Evolutionary conservation across 345 rosid species (phyloP).

Genomic region (Reutealis trisperma): DNA sequence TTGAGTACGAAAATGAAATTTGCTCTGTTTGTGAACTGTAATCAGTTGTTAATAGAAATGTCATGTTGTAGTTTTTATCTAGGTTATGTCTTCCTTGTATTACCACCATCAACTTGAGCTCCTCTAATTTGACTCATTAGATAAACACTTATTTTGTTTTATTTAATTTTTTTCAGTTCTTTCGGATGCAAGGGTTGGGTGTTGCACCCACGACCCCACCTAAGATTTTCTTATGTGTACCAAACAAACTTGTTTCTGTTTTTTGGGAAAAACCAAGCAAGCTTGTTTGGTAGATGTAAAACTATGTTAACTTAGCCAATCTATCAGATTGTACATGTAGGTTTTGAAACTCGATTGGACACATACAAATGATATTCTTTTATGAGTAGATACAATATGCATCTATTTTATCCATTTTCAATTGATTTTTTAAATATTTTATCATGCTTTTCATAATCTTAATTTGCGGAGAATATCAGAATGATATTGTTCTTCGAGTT

Average conservation of each 20-base stretch:
- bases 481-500: neutral
- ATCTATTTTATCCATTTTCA: neutral
- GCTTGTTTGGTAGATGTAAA: too few relatives aligned
- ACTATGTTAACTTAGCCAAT: too few relatives aligned
- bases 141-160: too few relatives aligned
- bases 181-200: too few relatives aligned
- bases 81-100: neutral
- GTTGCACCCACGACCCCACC: too few relatives aligned
- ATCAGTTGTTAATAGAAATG: neutral
- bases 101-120: neutral
- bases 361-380: neutral
- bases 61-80: neutral
- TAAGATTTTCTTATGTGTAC: too few relatives aligned
- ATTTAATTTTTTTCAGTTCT: too few relatives aligned
- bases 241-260: too few relatives aligned
- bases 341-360: neutral
- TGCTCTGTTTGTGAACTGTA: neutral
- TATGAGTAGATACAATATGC: neutral
- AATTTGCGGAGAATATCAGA: neutral
- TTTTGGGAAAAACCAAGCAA: too few relatives aligned
- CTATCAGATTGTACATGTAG: too few relatives aligned
- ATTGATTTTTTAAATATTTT: too few relatives aligned
- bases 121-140: neutral
- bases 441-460: neutral
- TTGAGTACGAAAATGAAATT: neutral